A percentile compares a stretch with the other conserved stretches of the same genome.
Conservation (phyloP, 768 basidiomycete species). For the Tylopilus felleus region DNA sequence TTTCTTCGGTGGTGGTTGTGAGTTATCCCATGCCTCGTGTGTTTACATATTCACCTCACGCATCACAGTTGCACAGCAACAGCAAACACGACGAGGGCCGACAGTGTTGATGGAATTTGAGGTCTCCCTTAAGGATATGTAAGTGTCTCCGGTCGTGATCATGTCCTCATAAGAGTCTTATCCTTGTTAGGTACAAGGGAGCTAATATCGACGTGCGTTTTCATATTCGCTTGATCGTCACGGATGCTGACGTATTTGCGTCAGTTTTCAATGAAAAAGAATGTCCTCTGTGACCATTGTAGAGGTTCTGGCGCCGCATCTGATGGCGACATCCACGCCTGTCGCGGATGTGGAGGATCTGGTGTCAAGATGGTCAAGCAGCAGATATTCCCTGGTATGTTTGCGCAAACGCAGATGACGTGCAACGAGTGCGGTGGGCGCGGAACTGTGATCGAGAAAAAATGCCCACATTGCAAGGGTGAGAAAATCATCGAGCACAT, state of each 20-base stretch:
- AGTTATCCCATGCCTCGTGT: slow-evolving; percentile 27
- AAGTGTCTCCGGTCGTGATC: slow-evolving; percentile 23
- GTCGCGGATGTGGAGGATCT: slow-evolving; percentile 75
- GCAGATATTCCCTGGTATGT: slow-evolving; percentile 96
- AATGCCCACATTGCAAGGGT: slow-evolving; percentile 81
- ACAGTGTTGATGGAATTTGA: slow-evolving; percentile 81
- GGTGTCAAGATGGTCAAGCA: slow-evolving; percentile 86
- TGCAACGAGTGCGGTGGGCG: slow-evolving; percentile 85
- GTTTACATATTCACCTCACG: background rate
- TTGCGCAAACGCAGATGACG: slow-evolving; percentile 79
- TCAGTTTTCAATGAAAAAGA: slow-evolving; percentile 90
- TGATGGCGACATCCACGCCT: slow-evolving; percentile 84
- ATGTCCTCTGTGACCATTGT: slow-evolving; percentile 94
- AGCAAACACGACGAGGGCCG: slow-evolving; percentile 72
- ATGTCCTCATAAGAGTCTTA: background rate
- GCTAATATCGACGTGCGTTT: slow-evolving; percentile 74
- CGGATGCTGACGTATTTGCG: slow-evolving; percentile 1
- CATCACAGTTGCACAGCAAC: slow-evolving; percentile 33
- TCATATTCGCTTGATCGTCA: background rate
- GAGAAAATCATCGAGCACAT: slow-evolving; percentile 78
- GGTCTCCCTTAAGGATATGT: slow-evolving; percentile 83
- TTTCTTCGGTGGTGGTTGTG: slow-evolving; percentile 86
- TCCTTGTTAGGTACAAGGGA: slow-evolving; percentile 65
- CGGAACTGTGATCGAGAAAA: slow-evolving; percentile 70
- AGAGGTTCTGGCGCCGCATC: slow-evolving; percentile 93